These are phyloP conservation scores for Diplodia seriata DNA, from an alignment of 2,329 filamentous ascomycete species.

Conservation along the genomic window DNA sequence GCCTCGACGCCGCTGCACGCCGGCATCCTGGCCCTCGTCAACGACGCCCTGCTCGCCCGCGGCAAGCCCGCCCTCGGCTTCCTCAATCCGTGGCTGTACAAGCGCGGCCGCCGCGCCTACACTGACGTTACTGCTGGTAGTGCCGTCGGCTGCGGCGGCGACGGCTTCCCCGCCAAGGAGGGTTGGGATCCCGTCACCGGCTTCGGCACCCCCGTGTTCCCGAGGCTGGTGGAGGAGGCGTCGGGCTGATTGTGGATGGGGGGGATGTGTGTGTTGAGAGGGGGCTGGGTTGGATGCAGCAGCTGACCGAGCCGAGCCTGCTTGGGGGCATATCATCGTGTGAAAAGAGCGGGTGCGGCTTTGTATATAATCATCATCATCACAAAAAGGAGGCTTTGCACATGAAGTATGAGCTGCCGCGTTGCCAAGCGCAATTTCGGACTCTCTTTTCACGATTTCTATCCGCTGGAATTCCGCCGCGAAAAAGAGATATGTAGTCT, in stretches of 20 bases:
- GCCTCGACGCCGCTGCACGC: slow-evolving; percentile 39
- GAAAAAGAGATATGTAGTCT: too few species aligned
- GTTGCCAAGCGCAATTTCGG: too few species aligned
- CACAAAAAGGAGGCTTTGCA: too few species aligned
- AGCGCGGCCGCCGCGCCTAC: slow-evolving; percentile 43
- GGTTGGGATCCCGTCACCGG: slow-evolving; percentile 60
- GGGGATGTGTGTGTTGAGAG: too few species aligned
- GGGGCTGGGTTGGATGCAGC: too few species aligned
- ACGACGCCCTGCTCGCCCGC: slow-evolving; percentile 56
- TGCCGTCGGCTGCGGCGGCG: slow-evolving; percentile 37
- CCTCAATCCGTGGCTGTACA: slow-evolving; percentile 56
- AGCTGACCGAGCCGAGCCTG: too few species aligned
- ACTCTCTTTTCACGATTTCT: too few species aligned
- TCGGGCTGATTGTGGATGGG: neutral
- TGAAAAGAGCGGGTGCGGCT: too few species aligned
- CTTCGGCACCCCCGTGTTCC: slow-evolving; percentile 56
- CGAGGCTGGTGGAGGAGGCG: slow-evolving; percentile 43
- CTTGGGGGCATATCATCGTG: too few species aligned
- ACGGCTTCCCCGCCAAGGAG: slow-evolving; percentile 51
- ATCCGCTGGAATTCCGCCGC: too few species aligned
- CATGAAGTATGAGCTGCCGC: too few species aligned
- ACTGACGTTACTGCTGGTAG: slow-evolving; percentile 51
- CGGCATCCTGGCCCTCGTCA: slow-evolving; percentile 47
- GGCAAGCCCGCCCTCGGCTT: slow-evolving; percentile 60
- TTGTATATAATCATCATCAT: too few species aligned